These are phyloP conservation scores for Handroanthus guayacan DNA, from an alignment of 257 asterid genomes.

Conservation along the genomic window DNA sequence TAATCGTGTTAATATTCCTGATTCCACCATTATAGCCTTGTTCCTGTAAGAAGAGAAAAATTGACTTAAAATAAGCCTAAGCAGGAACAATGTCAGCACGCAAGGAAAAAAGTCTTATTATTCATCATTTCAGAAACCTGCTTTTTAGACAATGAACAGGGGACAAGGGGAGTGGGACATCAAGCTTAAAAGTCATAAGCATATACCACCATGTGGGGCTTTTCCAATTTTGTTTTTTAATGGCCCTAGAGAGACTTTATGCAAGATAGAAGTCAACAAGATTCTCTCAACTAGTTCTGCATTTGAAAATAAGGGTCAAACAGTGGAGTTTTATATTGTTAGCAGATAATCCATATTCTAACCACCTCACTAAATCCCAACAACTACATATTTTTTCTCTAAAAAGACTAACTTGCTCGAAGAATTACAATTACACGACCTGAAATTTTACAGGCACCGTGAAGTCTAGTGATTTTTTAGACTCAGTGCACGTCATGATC, in stretches of 20 bases:
- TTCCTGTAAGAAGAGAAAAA: slow-evolving; percentile 61
- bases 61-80: neutral
- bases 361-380: slow-evolving; percentile 30
- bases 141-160: too few species aligned
- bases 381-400: slow-evolving; percentile 16
- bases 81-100: neutral
- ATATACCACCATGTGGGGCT: slow-evolving; percentile 30
- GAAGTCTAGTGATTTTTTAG: neutral
- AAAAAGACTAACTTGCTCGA: neutral
- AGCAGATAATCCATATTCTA: slow-evolving; percentile 31
- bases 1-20: slow-evolving; percentile 73
- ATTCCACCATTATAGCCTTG: slow-evolving; percentile 87
- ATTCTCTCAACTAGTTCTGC: slow-evolving; percentile 48
- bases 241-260: slow-evolving; percentile 35
- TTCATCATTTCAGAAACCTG: neutral
- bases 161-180: slow-evolving; percentile 23
- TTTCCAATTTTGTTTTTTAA: slow-evolving; percentile 17
- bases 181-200: neutral
- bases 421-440: neutral
- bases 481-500: neutral
- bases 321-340: slow-evolving; percentile 37
- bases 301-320: slow-evolving; percentile 49
- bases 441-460: neutral
- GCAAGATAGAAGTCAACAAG: slow-evolving; percentile 56
- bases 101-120: neutral